These are phyloP conservation scores for Moricandia moricandioides DNA, from an alignment of 345 rosid species.

Conservation along the genomic window DNA sequence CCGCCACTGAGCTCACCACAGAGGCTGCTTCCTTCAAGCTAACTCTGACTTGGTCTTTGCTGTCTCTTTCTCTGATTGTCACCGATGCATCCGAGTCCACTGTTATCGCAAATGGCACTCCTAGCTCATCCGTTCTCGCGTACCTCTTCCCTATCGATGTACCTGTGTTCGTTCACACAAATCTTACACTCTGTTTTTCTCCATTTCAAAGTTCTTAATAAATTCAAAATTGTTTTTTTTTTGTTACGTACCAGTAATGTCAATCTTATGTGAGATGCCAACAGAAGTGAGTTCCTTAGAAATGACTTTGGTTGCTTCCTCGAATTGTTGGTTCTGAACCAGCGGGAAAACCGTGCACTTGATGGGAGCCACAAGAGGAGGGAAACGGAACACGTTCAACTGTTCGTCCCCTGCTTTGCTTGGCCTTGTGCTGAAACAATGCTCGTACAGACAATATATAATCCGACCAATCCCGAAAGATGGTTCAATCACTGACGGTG, in stretches of 20 bases:
- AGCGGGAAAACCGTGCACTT: conserved; percentile 96
- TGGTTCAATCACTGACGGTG: conserved; percentile 93
- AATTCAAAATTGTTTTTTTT: background rate
- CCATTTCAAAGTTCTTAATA: background rate
- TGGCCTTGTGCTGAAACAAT: conserved; percentile 79
- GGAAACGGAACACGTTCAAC: conserved; percentile 78
- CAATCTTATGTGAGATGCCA: conserved; percentile 89
- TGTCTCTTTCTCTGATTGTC: conserved; percentile 89
- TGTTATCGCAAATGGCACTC: conserved; percentile 93
- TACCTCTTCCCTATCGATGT: conserved; percentile 92
- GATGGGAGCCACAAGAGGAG: conserved; percentile 87
- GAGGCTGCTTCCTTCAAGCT: conserved; percentile 60
- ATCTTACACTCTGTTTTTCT: background rate
- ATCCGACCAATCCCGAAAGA: conserved; percentile 95
- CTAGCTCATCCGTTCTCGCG: conserved; percentile 93
- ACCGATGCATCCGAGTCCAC: conserved; percentile 71
- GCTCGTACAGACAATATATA: conserved; percentile 86
- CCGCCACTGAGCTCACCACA: conserved; percentile 61
- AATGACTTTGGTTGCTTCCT: conserved; percentile 68
- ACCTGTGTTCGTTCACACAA: conserved; percentile 45
- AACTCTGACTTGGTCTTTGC: conserved; percentile 88
- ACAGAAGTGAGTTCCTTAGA: conserved; percentile 68
- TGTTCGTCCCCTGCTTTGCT: conserved; percentile 93
- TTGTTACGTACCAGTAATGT: conserved; percentile 72
- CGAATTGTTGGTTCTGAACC: conserved; percentile 78